A percentile compares a stretch with the other conserved stretches of the same genome.
These are phyloP conservation scores for Pestalotiopsis sp. DNA, from an alignment of 2,329 filamentous ascomycete genomes.

Conservation along the genomic window DNA sequence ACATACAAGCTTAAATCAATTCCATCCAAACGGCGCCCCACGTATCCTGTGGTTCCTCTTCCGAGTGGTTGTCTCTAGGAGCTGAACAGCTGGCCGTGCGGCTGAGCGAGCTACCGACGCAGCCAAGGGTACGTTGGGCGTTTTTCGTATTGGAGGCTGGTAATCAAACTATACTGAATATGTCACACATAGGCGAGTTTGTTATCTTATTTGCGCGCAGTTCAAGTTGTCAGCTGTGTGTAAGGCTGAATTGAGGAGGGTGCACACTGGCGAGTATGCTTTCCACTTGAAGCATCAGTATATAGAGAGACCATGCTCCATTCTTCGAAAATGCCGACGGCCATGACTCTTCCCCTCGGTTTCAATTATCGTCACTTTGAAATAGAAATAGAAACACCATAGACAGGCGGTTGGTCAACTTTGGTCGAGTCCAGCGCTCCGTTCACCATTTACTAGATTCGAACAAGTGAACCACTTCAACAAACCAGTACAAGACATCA, in stretches of 20 bases:
- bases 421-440: not conserved
- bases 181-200: not conserved
- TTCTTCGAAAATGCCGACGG: too few species aligned
- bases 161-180: not conserved
- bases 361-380: too few species aligned
- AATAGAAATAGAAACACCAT: too few species aligned
- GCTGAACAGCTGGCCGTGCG: conserved; percentile 14
- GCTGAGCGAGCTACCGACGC: not conserved
- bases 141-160: not conserved
- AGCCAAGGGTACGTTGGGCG: not conserved
- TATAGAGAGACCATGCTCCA: too few species aligned
- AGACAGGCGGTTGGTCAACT: not conserved
- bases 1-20: not conserved
- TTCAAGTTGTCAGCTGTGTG: not conserved
- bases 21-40: not conserved
- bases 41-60: too few species aligned
- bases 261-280: not conserved
- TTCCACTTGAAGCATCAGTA: too few species aligned
- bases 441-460: not conserved
- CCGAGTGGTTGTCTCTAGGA: not conserved
- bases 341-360: too few species aligned
- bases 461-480: not conserved
- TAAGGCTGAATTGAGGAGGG: not conserved
- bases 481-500: conserved; percentile 1
- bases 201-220: not conserved